Conservation (phyloP, 208 protist species). For the Trypanosoma boissoni region DNA sequence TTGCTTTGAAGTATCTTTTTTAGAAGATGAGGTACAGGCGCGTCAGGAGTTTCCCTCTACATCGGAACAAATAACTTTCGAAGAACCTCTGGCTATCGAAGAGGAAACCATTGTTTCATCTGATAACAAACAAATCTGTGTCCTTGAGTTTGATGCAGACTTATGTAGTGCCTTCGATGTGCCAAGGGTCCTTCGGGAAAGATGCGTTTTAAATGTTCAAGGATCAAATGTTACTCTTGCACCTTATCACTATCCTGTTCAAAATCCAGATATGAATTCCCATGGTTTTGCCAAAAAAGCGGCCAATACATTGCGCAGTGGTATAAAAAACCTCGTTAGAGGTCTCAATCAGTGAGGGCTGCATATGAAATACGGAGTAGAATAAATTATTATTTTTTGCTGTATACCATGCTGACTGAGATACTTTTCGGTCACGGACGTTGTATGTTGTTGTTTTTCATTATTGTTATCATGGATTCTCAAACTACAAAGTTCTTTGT, state of each 20-base stretch:
- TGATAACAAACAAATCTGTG: slow-evolving; percentile 37
- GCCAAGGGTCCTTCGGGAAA: slow-evolving; percentile 37
- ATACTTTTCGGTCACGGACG: too few relatives aligned
- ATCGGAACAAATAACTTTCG: slow-evolving; percentile 25
- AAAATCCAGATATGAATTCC: slow-evolving; percentile 20
- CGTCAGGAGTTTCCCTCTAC: slow-evolving; percentile 26
- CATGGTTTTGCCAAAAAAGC: slow-evolving; percentile 52
- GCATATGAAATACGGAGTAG: too few relatives aligned
- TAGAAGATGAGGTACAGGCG: slow-evolving; percentile 14
- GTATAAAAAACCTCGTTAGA: slow-evolving; percentile 71
- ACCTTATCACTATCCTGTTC: slow-evolving; percentile 59
- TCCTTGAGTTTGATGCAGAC: slow-evolving; percentile 65
- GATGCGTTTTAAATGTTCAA: slow-evolving; percentile 31
- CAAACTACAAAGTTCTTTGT: too few relatives aligned
- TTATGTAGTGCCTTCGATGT: slow-evolving; percentile 46
- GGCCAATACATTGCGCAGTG: slow-evolving; percentile 54
- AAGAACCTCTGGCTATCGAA: slow-evolving; percentile 9
- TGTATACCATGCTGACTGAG: too few relatives aligned
- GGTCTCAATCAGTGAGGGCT: slow-evolving; percentile 35
- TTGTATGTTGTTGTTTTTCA: too few relatives aligned
- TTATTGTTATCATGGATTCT: too few relatives aligned
- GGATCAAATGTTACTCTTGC: slow-evolving; percentile 41
- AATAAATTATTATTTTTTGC: too few relatives aligned
- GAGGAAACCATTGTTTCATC: slow-evolving; percentile 22
- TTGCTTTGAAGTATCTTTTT: slow-evolving; percentile 43